A percentile compares a stretch with the other conserved stretches of the same genome.
Evolutionary conservation across 805 yeast species (phyloP).

Genomic region (Tetrapisispora iriomotensis): DNA sequence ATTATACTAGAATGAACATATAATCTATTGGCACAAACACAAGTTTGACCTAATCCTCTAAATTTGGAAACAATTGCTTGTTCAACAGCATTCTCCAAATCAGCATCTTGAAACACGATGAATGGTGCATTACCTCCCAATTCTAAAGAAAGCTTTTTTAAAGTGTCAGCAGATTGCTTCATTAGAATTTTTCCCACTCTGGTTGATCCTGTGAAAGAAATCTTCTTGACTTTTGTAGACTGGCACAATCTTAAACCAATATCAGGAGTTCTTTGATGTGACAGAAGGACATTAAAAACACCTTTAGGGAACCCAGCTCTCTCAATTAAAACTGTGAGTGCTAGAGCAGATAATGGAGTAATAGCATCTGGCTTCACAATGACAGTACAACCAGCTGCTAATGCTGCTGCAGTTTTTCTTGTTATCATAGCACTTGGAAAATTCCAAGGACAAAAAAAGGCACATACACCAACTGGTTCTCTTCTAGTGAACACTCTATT

Average conservation of each 20-base stretch:
- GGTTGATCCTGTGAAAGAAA: constrained; percentile 59
- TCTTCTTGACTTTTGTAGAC: constrained; percentile 40
- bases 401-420: constrained; percentile 54
- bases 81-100: constrained; percentile 45
- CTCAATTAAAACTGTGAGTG: constrained; percentile 44
- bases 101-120: constrained; percentile 51
- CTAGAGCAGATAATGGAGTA: constrained; percentile 53
- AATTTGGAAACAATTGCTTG: constrained; percentile 47
- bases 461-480: constrained; percentile 58
- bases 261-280: constrained; percentile 42
- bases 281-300: constrained; percentile 41
- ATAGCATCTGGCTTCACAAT: constrained; percentile 53
- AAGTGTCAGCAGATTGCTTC: constrained; percentile 46
- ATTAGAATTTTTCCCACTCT: constrained; percentile 50
- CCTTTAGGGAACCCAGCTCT: constrained; percentile 57
- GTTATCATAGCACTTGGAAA: constrained; percentile 62
- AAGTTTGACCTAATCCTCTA: constrained; percentile 55
- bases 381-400: constrained; percentile 57
- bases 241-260: constrained; percentile 44
- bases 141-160: constrained; percentile 54
- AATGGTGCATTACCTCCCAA: constrained; percentile 63
- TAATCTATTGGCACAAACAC: constrained; percentile 53
- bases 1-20: constrained; percentile 45
- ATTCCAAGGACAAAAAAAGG: constrained; percentile 57
- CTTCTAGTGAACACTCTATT: constrained; percentile 45